phyloP scores from a whole-genome alignment of 2,329 filamentous ascomycete species.

The Macroventuria anomochaeta region DNA sequence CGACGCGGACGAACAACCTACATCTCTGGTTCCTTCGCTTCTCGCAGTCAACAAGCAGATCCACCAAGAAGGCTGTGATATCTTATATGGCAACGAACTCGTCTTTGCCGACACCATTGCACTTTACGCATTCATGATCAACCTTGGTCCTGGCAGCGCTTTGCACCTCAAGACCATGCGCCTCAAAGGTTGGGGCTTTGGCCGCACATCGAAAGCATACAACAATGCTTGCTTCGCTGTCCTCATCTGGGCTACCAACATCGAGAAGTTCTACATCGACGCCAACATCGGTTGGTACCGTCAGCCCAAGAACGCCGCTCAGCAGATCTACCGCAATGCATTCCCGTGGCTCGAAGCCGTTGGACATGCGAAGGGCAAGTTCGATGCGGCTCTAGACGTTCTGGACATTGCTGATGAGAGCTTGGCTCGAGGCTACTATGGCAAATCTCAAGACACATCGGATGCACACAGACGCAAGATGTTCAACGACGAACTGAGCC shows the following conservation, averaged over 20 bases:
- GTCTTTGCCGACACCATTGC: conserved; percentile 35
- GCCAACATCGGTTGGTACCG: conserved; percentile 9
- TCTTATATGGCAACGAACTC: conserved; percentile 43
- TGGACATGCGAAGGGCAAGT: conserved; percentile 31
- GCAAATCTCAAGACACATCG: background rate
- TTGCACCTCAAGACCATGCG: conserved; percentile 34
- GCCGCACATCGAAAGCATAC: conserved; percentile 38
- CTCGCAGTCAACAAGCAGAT: conserved; percentile 42
- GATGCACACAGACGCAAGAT: conserved; percentile 9
- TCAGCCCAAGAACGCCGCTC: conserved; percentile 23
- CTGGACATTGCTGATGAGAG: conserved; percentile 17
- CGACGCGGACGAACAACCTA: conserved; percentile 7
- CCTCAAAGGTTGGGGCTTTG: conserved; percentile 32
- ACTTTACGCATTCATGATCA: conserved; percentile 43
- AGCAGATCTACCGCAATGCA: conserved; percentile 45
- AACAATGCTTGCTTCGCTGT: conserved; percentile 44
- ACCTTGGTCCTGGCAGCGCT: conserved; percentile 34
- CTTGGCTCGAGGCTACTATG: background rate
- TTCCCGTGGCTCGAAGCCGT: conserved; percentile 48
- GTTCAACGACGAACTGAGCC: conserved; percentile 30
- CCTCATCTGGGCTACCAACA: conserved; percentile 37
- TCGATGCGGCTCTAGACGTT: conserved; percentile 40
- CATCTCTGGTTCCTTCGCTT: conserved; percentile 31
- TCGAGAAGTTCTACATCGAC: conserved; percentile 37
- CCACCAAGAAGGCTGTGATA: conserved; percentile 29